Evolutionary conservation across 2,329 filamentous ascomycete species (phyloP).

Genomic region (Sphaerulina vaccinii): DNA sequence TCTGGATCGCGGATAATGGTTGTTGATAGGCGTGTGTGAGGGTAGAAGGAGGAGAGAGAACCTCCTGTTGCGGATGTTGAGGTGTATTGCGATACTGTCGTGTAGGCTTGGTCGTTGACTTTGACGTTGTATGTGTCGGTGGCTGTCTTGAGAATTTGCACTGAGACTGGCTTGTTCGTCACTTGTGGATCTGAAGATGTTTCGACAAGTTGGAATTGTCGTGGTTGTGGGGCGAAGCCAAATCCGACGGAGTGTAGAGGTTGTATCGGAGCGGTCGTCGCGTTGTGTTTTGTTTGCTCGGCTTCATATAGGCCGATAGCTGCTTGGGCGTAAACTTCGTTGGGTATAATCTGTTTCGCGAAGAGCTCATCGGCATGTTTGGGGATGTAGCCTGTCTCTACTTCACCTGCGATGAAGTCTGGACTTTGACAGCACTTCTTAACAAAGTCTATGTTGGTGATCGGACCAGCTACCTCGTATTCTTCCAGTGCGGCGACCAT

Average conservation of each 20-base stretch:
- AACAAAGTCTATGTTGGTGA: constrained; percentile 95
- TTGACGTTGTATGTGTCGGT: constrained; percentile 53
- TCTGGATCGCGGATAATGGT: constrained; percentile 67
- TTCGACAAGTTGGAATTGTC: constrained; percentile 58
- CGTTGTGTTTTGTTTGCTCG: constrained; percentile 48
- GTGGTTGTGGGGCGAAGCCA: constrained; percentile 57
- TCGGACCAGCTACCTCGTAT: constrained; percentile 89
- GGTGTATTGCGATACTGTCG: constrained; percentile 47
- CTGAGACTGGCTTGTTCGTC: constrained; percentile 37
- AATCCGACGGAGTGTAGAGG: constrained; percentile 54
- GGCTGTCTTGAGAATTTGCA: constrained; percentile 54
- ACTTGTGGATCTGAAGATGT: constrained; percentile 45
- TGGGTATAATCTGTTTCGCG: constrained; percentile 50
- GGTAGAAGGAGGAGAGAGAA: constrained; percentile 72
- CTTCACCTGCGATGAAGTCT: constrained; percentile 80
- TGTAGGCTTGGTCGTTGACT: constrained; percentile 37
- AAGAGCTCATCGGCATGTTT: constrained; percentile 83
- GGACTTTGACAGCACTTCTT: constrained; percentile 80
- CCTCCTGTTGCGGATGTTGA: constrained; percentile 38
- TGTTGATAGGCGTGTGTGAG: constrained; percentile 73
- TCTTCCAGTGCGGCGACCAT: constrained; percentile 75
- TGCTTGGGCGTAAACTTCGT: constrained; percentile 82
- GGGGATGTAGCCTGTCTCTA: constrained; percentile 94
- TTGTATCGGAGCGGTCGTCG: constrained; percentile 26
- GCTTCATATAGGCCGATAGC: constrained; percentile 65